Evolutionary conservation across 2,329 filamentous ascomycete genomes (phyloP).

Genomic region (Raffaelea albimanens): DNA sequence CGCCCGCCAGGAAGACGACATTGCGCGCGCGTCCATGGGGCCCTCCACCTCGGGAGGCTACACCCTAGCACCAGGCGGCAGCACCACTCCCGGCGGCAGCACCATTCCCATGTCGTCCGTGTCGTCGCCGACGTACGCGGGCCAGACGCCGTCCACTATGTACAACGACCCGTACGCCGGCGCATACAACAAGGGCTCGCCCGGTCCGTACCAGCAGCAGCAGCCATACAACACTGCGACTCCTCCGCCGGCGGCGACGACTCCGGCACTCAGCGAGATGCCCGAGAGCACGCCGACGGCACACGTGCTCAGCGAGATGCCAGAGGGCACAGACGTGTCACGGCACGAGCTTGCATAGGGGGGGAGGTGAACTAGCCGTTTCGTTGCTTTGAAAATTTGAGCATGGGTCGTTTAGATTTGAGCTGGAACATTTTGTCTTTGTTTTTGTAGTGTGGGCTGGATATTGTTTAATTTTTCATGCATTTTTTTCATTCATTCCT

Average conservation of each 20-base stretch:
- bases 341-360: no score
- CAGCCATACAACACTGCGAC: no score
- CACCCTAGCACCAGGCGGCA: conserved; percentile 1
- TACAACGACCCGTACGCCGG: no score
- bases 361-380: no score
- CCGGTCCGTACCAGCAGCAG: background rate
- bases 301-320: background rate
- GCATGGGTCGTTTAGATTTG: no score
- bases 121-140: conserved; percentile 7
- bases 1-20: background rate
- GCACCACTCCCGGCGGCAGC: conserved; percentile 3
- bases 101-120: conserved; percentile 9
- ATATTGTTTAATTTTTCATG: no score
- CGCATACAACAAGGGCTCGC: background rate
- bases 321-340: no score
- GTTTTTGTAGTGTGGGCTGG: no score
- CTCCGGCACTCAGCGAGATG: background rate
- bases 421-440: no score
- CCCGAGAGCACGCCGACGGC: background rate
- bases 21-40: background rate
- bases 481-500: no score
- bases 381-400: no score
- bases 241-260: background rate
- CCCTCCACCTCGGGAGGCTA: conserved; percentile 1
- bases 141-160: background rate